Evolutionary conservation across 768 basidiomycete species (phyloP), one percentile per base, ranked within the genome.

Genomic region (Tylopilus cervinicoccineus): DNA sequence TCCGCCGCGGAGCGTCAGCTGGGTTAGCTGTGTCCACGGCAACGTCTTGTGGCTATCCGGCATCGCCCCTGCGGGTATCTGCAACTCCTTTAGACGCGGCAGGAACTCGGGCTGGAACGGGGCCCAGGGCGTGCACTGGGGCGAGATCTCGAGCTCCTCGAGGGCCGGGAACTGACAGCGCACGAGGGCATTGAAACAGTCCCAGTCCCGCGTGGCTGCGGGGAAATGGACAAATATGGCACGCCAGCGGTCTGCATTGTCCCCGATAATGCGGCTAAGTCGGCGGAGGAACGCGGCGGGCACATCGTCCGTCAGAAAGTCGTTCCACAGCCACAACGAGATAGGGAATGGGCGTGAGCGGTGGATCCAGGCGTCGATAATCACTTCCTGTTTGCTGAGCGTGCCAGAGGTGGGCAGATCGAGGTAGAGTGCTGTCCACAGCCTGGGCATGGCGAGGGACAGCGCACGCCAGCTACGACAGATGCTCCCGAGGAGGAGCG

Each of bases 351-450:
- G 64, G 24, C 55, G 62, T 1, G 64, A 47, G 27, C 64, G 64
- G 20, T 60, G 55, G 45, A 65, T 50, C 64, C 64, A 65, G 1
- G 59, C 53, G 6, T 46, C 20, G 40, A 65, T 49, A 46, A 66
- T 56, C 29, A 55, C 54, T 17, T 64, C 62, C 17, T 66, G 56
- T 6, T 32, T 60, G 5, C 56, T 54, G 37, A 65, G 32, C 39
- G 28, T 17, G 48, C 58, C 64, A 1, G 43, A 49, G 2, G 64
- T 66, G 20, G 63, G 63, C 4, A 65, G 55, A 27, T 57, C 64
- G 52, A 65, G 61, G 33, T 65, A 65, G 48, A 65, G 60, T 0
- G 64, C 64, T 2, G 65, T 67, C 64, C 64, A 65, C 6, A 65
- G 55, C 8, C 65, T 34, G 19, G 64, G 65, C 50, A 65, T 42